phyloP scores from a whole-genome alignment of 23 red algal genomes.

The Gracilaria domingensis region DNA sequence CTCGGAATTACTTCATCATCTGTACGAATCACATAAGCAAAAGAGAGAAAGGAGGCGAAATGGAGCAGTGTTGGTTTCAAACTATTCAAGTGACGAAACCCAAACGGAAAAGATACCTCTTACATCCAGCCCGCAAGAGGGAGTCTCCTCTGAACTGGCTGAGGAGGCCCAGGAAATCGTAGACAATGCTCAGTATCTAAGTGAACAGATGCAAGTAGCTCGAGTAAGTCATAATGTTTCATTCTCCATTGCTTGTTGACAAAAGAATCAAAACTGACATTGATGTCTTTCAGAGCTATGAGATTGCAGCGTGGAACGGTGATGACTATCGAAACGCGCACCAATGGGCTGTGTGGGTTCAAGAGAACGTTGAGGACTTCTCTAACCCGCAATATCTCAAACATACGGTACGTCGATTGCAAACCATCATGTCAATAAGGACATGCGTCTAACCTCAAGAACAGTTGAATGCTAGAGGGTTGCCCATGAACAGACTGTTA shows the following conservation, averaged over 20 bases:
- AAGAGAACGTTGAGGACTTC: slow-evolving; percentile 36
- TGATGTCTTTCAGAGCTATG: slow-evolving; percentile 47
- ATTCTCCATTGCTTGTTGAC: not conserved
- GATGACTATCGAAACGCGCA: slow-evolving; percentile 51
- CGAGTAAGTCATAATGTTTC: slow-evolving; percentile 19
- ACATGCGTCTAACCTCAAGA: not conserved
- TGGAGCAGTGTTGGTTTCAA: not conserved
- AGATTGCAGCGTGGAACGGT: slow-evolving; percentile 43
- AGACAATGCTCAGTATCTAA: slow-evolving; percentile 44
- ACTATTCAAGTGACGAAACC: not conserved
- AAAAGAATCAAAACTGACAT: not conserved
- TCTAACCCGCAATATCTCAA: not conserved
- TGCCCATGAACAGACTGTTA: slow-evolving; percentile 1
- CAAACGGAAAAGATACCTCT: not conserved
- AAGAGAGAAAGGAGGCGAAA: not conserved
- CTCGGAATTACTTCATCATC: slow-evolving; percentile 12
- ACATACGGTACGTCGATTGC: slow-evolving; percentile 13
- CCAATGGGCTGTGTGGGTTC: slow-evolving; percentile 60
- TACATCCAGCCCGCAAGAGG: not conserved
- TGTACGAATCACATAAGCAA: not conserved
- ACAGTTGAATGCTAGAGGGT: slow-evolving; percentile 7
- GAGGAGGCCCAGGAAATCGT: slow-evolving; percentile 51
- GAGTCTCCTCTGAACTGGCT: not conserved
- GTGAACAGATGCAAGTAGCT: slow-evolving; percentile 46
- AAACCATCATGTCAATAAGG: not conserved